Percentiles rank a stretch among this genome's conserved stretches.
Evolutionary conservation across 139 green algal species (phyloP).

Genomic region (Chlorella sp.): DNA sequence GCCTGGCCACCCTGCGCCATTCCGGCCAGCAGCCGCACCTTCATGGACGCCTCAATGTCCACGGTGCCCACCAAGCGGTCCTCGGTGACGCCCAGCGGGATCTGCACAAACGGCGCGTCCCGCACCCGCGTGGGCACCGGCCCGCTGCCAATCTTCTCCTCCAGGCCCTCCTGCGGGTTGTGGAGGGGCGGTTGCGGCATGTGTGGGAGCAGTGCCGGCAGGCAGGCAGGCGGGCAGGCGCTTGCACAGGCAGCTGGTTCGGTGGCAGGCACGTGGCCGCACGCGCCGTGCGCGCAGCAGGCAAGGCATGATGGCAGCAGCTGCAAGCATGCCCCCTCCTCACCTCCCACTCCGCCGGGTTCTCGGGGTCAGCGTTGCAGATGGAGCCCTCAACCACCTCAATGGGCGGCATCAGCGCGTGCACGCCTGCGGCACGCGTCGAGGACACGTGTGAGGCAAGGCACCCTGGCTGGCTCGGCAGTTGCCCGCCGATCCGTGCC

Average conservation of each 20-base stretch:
- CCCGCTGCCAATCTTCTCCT: constrained; percentile 57
- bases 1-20: too few species aligned
- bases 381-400: constrained; percentile 92
- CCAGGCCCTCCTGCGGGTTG: constrained; percentile 71
- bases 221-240: too few species aligned
- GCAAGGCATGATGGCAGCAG: neutral
- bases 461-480: too few species aligned
- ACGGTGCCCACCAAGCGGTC: constrained; percentile 98
- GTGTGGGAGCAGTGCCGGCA: too few species aligned
- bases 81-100: constrained; percentile 98
- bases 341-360: constrained; percentile 88
- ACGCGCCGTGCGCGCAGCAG: neutral
- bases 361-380: constrained; percentile 95
- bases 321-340: neutral
- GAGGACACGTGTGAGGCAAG: too few species aligned
- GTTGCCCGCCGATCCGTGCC: too few species aligned
- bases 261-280: too few species aligned
- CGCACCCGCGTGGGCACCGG: constrained; percentile 62
- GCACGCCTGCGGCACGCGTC: constrained; percentile 59
- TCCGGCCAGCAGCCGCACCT: too few species aligned
- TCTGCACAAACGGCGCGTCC: constrained; percentile 94
- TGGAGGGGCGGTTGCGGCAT: neutral
- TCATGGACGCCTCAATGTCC: constrained; percentile 99
- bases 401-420: constrained; percentile 96
- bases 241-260: too few species aligned